Evolutionary conservation across 495 filamentous ascomycete genomes (phyloP).

Genomic region (Sordaria brevicollis): DNA sequence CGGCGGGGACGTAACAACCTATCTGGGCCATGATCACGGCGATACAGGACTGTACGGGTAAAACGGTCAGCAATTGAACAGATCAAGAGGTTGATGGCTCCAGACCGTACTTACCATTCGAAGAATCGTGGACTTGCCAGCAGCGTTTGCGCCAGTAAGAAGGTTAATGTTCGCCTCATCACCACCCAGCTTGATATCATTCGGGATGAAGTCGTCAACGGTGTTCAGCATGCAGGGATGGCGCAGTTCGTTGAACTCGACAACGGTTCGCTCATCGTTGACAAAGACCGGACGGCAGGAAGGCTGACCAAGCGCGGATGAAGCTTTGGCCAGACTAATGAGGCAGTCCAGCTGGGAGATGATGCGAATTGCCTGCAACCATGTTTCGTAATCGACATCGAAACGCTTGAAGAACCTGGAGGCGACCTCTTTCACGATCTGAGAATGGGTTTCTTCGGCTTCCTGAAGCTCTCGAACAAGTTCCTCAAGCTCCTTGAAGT

Average conservation of each 20-base stretch:
- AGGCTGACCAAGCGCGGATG: conserved; percentile 68
- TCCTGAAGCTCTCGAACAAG: conserved; percentile 83
- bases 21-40: conserved; percentile 99
- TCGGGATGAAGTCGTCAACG: conserved; percentile 93
- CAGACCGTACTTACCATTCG: conserved; percentile 60
- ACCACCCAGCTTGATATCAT: conserved; percentile 84
- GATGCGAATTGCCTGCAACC: conserved; percentile 79
- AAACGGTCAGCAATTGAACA: conserved; percentile 9
- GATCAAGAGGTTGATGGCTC: not conserved
- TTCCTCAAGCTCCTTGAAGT: conserved; percentile 70
- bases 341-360: conserved; percentile 91
- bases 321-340: conserved; percentile 84
- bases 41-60: conserved; percentile 52
- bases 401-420: conserved; percentile 78
- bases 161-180: conserved; percentile 73
- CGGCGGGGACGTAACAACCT: conserved; percentile 82
- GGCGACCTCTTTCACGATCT: conserved; percentile 82
- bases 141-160: conserved; percentile 93
- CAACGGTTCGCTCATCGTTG: conserved; percentile 68
- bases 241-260: conserved; percentile 85
- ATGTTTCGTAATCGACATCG: conserved; percentile 75
- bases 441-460: conserved; percentile 85
- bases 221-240: conserved; percentile 89
- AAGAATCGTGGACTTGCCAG: conserved; percentile 96
- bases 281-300: conserved; percentile 84